Evolutionary conservation across 2,329 filamentous ascomycete genomes (phyloP), one percentile per base, ranked within the genome.

Genomic region (Anthostomella pinea): DNA sequence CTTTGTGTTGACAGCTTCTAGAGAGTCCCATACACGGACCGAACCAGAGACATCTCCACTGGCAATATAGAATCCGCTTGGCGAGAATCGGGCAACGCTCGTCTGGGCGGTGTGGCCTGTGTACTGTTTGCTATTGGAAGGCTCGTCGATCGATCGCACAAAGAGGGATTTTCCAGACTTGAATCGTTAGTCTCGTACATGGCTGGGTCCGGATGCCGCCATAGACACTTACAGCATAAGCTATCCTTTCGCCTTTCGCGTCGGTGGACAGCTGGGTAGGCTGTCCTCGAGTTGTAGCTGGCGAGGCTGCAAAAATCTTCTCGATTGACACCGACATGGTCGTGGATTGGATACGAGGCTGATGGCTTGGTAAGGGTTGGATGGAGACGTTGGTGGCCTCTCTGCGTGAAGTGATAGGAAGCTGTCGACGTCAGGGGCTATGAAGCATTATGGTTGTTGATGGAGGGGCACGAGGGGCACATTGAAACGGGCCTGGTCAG

Each of bases 141-240:
- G 91, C 60, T 93, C 72, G 68, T 98, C 91, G 69, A 98, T 95
- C 46, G 83, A 90, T 53, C 93, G 88, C 30, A 98, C 75, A 68
- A 96, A 97, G 66, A 98, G 83, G 45, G 91, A 97, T 73, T 97
- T 97, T 58, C 88, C 90, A 35, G 89, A 91, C 88, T 94, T 52
- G 9, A 33, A 25, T 24, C 8, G 23, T 41, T 29, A 49, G 38
- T 31, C 6, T 8, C 44, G 20, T 54, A 44, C 33, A 37, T 19
- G 19, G 27, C 9, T 26, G 25, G 21, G 34, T 3, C 11, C 5
- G 7, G 9, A 14, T 16, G 20, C 11, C 11, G 5, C 6, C 9
- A 11, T n/a, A 43, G 32, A 22, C 33, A 65, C 82, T 64, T 73
- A 94, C 89, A 43, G 91, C 88, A 65, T 98, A 98, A 41, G 88